Evolutionary conservation across 805 yeast species (phyloP).

Genomic region (Ogataea neopini): DNA sequence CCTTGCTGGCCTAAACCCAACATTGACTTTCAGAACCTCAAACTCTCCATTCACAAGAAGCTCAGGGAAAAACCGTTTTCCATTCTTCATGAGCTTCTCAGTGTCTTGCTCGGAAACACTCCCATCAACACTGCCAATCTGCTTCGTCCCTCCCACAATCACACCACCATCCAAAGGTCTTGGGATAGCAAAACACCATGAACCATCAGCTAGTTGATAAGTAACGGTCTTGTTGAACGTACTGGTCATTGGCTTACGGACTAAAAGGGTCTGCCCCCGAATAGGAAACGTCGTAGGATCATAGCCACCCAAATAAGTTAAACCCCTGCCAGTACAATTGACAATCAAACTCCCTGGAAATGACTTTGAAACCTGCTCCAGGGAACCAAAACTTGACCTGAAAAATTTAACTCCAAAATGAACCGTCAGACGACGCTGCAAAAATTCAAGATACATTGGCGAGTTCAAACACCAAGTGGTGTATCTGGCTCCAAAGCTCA

Average conservation of each 20-base stretch:
- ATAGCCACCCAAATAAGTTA: constrained; percentile 53
- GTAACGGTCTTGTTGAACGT: constrained; percentile 50
- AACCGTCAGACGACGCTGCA: constrained; percentile 40
- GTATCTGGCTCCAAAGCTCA: constrained; percentile 50
- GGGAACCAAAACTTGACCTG: constrained; percentile 31
- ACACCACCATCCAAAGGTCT: constrained; percentile 61
- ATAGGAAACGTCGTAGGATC: constrained; percentile 51
- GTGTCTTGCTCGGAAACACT: constrained; percentile 49
- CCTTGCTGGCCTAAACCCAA: constrained; percentile 71
- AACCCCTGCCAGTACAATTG: constrained; percentile 62
- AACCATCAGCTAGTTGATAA: constrained; percentile 36
- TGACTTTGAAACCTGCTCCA: constrained; percentile 42
- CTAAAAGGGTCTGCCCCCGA: constrained; percentile 65
- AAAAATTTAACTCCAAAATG: constrained; percentile 39
- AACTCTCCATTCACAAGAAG: constrained; percentile 40
- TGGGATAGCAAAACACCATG: constrained; percentile 55
- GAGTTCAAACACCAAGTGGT: constrained; percentile 61
- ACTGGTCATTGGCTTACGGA: constrained; percentile 48
- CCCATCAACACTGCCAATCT: constrained; percentile 39
- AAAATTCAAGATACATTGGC: constrained; percentile 52
- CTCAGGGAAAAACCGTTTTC: constrained; percentile 48
- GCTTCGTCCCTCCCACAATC: constrained; percentile 71
- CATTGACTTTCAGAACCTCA: constrained; percentile 53
- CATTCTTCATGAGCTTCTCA: constrained; percentile 43
- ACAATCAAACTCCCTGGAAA: constrained; percentile 40